These are phyloP conservation scores for Hypericum perforatum DNA, from an alignment of 345 rosid species.

Conservation along the genomic window DNA sequence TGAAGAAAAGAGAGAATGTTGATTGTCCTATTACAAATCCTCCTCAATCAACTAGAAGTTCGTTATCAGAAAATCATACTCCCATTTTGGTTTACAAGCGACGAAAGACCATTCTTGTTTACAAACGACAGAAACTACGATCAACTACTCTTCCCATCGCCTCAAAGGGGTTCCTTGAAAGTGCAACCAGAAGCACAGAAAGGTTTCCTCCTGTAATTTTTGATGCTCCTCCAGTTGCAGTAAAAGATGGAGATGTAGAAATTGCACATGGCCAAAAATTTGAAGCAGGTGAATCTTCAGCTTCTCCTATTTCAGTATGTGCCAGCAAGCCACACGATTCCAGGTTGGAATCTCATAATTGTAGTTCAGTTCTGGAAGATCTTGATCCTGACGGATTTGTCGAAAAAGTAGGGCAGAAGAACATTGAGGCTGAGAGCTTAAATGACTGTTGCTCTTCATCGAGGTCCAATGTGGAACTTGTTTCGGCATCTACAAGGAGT, in stretches of 20 bases:
- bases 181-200: constrained; percentile 26
- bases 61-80: constrained; percentile 28
- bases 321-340: constrained; percentile 14
- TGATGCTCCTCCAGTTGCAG: constrained; percentile 28
- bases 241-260: constrained; percentile 21
- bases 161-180: constrained; percentile 20
- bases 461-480: not conserved
- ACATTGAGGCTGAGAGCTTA: constrained; percentile 26
- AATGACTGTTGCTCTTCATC: constrained; percentile 3
- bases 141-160: constrained; percentile 18
- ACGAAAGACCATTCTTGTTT: constrained; percentile 4
- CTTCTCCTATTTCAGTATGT: constrained; percentile 12
- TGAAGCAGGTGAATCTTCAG: constrained; percentile 17
- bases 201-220: constrained; percentile 35
- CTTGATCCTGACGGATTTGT: constrained; percentile 26
- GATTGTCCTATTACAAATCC: constrained; percentile 20
- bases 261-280: constrained; percentile 15
- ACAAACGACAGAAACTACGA: constrained; percentile 41
- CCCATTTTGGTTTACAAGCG: constrained; percentile 7
- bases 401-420: constrained; percentile 24
- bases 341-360: constrained; percentile 16
- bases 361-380: constrained; percentile 18
- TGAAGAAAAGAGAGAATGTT: constrained; percentile 21
- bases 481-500: not conserved
- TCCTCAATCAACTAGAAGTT: constrained; percentile 28